Percentiles rank a stretch among this genome's conserved stretches.
Evolutionary conservation across 257 asterid species (phyloP).

Genomic region (Scutellaria barbata): DNA sequence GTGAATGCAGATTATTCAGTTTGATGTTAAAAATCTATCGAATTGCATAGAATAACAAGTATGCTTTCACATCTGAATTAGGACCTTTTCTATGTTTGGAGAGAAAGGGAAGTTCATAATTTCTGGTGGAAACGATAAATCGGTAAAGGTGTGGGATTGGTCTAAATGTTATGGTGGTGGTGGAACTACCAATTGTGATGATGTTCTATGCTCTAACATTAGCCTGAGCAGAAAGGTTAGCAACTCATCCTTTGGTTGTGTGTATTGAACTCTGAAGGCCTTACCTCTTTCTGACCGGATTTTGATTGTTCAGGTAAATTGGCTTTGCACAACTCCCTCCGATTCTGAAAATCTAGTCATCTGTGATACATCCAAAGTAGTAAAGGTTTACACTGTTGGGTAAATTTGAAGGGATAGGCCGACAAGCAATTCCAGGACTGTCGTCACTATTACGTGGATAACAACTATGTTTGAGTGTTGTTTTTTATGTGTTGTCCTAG

Average conservation of each 20-base stretch:
- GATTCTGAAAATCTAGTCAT: slow-evolving; percentile 84
- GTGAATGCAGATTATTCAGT: slow-evolving; percentile 34
- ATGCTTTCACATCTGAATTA: slow-evolving; percentile 34
- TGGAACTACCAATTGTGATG: slow-evolving; percentile 39
- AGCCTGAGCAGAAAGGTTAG: slow-evolving; percentile 70
- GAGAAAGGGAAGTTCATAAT: slow-evolving; percentile 82
- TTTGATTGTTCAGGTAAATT: slow-evolving; percentile 67
- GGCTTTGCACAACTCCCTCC: slow-evolving; percentile 85
- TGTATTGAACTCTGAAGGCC: no score
- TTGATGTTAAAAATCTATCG: neutral
- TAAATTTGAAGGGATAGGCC: slow-evolving; percentile 23
- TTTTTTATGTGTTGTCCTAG: neutral
- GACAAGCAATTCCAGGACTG: neutral
- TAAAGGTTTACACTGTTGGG: slow-evolving; percentile 70
- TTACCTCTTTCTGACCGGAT: slow-evolving; percentile 21
- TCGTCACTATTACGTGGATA: no score
- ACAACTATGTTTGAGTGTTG: no score
- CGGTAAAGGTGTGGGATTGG: slow-evolving; percentile 92
- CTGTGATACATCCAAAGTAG: slow-evolving; percentile 87
- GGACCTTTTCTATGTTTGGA: slow-evolving; percentile 85
- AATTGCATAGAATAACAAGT: neutral
- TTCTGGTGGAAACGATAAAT: slow-evolving; percentile 91
- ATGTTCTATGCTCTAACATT: slow-evolving; percentile 50
- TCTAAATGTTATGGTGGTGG: slow-evolving; percentile 47
- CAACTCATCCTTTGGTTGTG: neutral